These are phyloP conservation scores for Davidsoniella eucalypti DNA, from an alignment of 2,329 filamentous ascomycete species.

Conservation along the genomic window DNA sequence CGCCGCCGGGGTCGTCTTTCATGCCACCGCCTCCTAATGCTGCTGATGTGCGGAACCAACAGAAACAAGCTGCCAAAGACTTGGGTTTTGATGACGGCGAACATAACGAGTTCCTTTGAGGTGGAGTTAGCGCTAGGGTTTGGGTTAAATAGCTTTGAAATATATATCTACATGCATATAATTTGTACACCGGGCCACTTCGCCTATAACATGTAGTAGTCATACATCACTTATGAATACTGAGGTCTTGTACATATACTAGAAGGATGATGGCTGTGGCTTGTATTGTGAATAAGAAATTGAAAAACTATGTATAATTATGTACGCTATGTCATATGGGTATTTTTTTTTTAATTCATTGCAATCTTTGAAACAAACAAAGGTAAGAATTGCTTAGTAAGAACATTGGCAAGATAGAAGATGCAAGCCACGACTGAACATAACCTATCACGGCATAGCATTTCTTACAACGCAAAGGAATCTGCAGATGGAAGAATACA, in stretches of 20 bases:
- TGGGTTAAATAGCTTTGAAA: neutral
- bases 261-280: neutral
- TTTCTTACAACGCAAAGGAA: neutral
- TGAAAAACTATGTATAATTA: too few species aligned
- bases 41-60: conserved; percentile 42
- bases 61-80: conserved; percentile 42
- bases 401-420: too few species aligned
- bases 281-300: neutral
- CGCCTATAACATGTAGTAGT: too few species aligned
- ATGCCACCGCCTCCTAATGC: conserved; percentile 53
- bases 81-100: conserved; percentile 76
- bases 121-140: neutral
- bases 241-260: neutral
- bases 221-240: neutral
- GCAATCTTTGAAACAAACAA: too few species aligned
- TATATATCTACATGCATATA: neutral
- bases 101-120: conserved; percentile 62
- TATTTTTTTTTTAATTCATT: too few species aligned
- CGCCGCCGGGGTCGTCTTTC: conserved; percentile 47
- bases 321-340: too few species aligned
- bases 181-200: neutral
- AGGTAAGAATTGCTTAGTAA: too few species aligned
- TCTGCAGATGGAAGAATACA: conserved; percentile 3
- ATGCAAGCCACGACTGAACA: too few species aligned
- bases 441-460: neutral